Conservation (phyloP, 352 stramenopile species). For the Phytophthora agathidicida region DNA sequence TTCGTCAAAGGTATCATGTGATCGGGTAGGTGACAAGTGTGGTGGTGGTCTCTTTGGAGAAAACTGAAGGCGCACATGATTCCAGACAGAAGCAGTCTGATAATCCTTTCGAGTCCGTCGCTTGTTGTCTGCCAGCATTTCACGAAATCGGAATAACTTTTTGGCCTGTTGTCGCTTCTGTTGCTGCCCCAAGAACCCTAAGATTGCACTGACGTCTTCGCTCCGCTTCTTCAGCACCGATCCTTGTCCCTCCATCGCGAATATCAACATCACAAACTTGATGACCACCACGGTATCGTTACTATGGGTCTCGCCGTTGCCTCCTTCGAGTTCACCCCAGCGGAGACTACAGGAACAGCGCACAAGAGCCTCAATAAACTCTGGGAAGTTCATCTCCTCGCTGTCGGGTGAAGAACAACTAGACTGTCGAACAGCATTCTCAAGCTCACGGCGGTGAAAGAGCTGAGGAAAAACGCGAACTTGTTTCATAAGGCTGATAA, state of each 20-base stretch:
- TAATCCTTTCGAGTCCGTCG: constrained; percentile 3
- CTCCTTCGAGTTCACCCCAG: constrained; percentile 39
- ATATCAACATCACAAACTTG: constrained; percentile 79
- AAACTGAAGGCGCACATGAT: constrained; percentile 31
- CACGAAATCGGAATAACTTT: constrained; percentile 56
- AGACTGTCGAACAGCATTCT: constrained; percentile 47
- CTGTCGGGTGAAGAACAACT: constrained; percentile 28
- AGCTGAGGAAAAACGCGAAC: constrained; percentile 62
- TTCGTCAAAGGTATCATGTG: constrained; percentile 36
- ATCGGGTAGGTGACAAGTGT: constrained; percentile 13
- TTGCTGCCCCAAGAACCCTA: constrained; percentile 54
- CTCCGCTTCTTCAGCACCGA: constrained; percentile 64
- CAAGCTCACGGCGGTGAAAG: constrained; percentile 59
- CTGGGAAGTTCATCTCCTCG: constrained; percentile 52
- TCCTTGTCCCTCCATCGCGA: constrained; percentile 76
- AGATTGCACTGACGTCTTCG: constrained; percentile 58
- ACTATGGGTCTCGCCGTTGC: background rate
- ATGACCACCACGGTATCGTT: constrained; percentile 44
- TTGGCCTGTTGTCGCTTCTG: constrained; percentile 38
- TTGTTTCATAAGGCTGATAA: constrained; percentile 61
- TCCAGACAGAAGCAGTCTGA: constrained; percentile 25
- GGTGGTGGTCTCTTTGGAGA: constrained; percentile 9
- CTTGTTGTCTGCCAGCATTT: constrained; percentile 43
- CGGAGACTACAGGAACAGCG: constrained; percentile 53
- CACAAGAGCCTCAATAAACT: constrained; percentile 68